These are phyloP conservation scores for Dillenia suffruticosa DNA, from an alignment of 164 flowering plant genomes.

Conservation along the genomic window DNA sequence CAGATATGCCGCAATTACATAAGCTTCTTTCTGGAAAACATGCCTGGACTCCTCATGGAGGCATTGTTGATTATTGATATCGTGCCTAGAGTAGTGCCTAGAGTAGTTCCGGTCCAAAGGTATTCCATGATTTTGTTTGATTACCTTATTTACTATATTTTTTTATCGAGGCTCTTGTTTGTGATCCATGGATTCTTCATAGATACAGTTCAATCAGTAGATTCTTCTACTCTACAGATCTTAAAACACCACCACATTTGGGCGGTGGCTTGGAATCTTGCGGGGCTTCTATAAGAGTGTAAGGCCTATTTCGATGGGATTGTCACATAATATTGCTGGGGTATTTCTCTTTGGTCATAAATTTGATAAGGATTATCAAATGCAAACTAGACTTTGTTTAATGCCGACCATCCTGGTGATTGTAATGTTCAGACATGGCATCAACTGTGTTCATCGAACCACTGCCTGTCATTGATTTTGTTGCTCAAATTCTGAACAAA, in stretches of 20 bases:
- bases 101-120: slow-evolving; percentile 41
- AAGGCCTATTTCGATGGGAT: slow-evolving; percentile 76
- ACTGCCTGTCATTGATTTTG: slow-evolving; percentile 72
- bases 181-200: neutral
- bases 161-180: too few species aligned
- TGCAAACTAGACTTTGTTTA: slow-evolving; percentile 14
- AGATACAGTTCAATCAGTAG: slow-evolving; percentile 50
- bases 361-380: neutral
- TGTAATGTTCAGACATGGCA: slow-evolving; percentile 46
- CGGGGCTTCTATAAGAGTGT: slow-evolving; percentile 78
- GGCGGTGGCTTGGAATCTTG: slow-evolving; percentile 65
- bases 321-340: slow-evolving; percentile 77
- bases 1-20: slow-evolving; percentile 32
- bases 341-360: neutral
- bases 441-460: slow-evolving; percentile 73
- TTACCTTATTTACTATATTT: too few species aligned
- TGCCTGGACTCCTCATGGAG: slow-evolving; percentile 41
- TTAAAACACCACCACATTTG: slow-evolving; percentile 36
- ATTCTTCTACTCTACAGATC: slow-evolving; percentile 47
- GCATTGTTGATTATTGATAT: slow-evolving; percentile 43
- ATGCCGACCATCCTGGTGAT: neutral
- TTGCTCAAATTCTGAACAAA: slow-evolving; percentile 46
- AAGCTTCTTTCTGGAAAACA: slow-evolving; percentile 44
- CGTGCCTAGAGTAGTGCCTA: too few species aligned
- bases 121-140: neutral